Conservation (phyloP, 441 rosid genomes). For the Brassica hybrid region DNA sequence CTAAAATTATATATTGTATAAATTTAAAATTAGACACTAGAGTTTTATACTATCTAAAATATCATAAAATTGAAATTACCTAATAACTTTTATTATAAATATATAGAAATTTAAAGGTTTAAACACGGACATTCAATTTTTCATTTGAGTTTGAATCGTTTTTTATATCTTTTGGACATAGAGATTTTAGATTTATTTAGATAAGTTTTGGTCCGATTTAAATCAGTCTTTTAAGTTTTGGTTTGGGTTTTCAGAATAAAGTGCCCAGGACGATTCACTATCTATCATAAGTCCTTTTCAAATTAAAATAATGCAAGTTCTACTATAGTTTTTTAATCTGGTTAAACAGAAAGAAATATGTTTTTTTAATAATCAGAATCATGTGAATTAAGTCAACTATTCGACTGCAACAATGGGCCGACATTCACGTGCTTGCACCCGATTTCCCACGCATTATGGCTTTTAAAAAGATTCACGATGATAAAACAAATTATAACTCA, state of each 20-base stretch:
- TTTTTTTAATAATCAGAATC: constrained; percentile 24
- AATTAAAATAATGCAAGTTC: neutral
- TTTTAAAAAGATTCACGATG: constrained; percentile 36
- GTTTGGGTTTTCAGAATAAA: neutral
- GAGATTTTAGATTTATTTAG: neutral
- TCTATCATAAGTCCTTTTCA: neutral
- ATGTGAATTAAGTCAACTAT: constrained; percentile 47
- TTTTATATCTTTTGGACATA: neutral
- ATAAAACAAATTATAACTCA: constrained; percentile 25
- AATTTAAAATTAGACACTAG: neutral
- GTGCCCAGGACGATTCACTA: neutral
- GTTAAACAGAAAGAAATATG: constrained; percentile 13
- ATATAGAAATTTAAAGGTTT: neutral
- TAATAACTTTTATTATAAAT: neutral
- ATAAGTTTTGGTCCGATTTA: neutral
- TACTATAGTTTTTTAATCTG: neutral
- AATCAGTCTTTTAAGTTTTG: neutral
- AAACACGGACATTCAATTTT: neutral
- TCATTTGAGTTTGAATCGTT: neutral
- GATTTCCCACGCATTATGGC: constrained; percentile 43
- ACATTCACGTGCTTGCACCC: constrained; percentile 60
- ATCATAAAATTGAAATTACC: neutral
- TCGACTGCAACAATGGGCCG: constrained; percentile 42
- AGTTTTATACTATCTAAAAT: neutral
- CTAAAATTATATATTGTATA: neutral